Evolutionary conservation across 2,329 filamentous ascomycete genomes (phyloP), one percentile per base, ranked within the genome.

Genomic region (Cordyceps fumosorosea): DNA sequence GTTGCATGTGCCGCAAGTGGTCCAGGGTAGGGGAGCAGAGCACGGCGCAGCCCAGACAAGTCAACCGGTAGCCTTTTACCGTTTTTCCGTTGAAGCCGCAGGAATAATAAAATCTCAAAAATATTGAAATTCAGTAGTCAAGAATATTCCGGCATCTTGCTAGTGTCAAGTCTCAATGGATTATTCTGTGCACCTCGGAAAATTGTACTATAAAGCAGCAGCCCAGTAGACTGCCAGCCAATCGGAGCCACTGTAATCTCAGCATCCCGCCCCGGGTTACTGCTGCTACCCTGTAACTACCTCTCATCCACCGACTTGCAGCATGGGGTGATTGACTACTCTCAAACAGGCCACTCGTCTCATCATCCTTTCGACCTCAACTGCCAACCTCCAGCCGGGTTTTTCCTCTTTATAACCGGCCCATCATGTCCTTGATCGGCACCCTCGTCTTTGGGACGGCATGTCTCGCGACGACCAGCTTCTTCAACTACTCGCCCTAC

Each of bases 401-500:
- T 14, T 50, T 20, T 29, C 29, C 8, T 54, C 20, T 56, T 60
- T 45, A 12, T 56, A 63, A 58, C 51, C 51, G 32, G 53, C 29
- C 56, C 62, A 63, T 57, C 66, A 69, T 70, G 68, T 58, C 65
- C 47, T 63, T 68, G 63, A 60, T 63, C 48, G 63, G 58, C 54
- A 63, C 64, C 22, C 53, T 72, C 50, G 65, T 73, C 16, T 66
- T 75, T 47, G 68, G 67, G 51, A 63, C 70, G 16, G 67, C 70
- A 62, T 67, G 68, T 60, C 66, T 75, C 37, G 62, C 74, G 45
- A 67, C 69, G 29, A 70, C 70, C 61, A 45, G 72, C 40, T 70
- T 76, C 57, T 62, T 74, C 29, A 72, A 69, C 42, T 67, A 73
- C 62, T 75, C 75, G 18, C 75, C 75, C 1, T 72, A 68, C 67